These are phyloP conservation scores for Populus nigra DNA, from an alignment of 345 rosid genomes.

Conservation along the genomic window DNA sequence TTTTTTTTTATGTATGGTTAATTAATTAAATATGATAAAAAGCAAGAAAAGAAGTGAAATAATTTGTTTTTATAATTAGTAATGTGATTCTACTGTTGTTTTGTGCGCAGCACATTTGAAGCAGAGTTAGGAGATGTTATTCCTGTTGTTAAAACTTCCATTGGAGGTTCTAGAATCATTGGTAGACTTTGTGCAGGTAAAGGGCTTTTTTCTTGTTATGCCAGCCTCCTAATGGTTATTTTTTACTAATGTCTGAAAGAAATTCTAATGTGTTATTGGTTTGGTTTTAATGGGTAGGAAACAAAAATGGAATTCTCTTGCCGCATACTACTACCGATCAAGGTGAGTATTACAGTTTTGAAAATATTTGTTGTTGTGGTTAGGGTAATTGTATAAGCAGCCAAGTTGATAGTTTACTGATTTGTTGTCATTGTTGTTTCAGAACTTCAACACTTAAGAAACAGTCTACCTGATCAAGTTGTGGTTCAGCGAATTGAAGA, in stretches of 20 bases:
- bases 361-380: neutral
- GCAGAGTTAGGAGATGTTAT: slow-evolving; percentile 73
- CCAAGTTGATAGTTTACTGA: neutral
- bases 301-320: slow-evolving; percentile 88
- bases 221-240: neutral
- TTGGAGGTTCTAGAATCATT: slow-evolving; percentile 77
- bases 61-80: no score
- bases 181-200: slow-evolving; percentile 89
- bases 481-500: slow-evolving; percentile 91
- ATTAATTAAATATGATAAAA: no score
- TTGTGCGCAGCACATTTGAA: slow-evolving; percentile 58
- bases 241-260: neutral
- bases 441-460: slow-evolving; percentile 94
- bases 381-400: no score
- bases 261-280: neutral
- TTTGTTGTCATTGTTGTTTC: slow-evolving; percentile 2
- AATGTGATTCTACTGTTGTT: neutral
- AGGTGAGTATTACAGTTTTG: slow-evolving; percentile 44
- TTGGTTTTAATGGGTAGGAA: slow-evolving; percentile 45
- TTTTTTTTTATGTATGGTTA: neutral
- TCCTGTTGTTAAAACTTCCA: slow-evolving; percentile 87
- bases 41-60: no score
- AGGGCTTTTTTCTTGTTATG: neutral
- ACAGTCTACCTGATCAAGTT: slow-evolving; percentile 87
- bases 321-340: slow-evolving; percentile 95